Evolutionary conservation across 2,329 filamentous ascomycete species (phyloP), one percentile per base, ranked within the genome.

Genomic region (Arthrinium phaeospermum): DNA sequence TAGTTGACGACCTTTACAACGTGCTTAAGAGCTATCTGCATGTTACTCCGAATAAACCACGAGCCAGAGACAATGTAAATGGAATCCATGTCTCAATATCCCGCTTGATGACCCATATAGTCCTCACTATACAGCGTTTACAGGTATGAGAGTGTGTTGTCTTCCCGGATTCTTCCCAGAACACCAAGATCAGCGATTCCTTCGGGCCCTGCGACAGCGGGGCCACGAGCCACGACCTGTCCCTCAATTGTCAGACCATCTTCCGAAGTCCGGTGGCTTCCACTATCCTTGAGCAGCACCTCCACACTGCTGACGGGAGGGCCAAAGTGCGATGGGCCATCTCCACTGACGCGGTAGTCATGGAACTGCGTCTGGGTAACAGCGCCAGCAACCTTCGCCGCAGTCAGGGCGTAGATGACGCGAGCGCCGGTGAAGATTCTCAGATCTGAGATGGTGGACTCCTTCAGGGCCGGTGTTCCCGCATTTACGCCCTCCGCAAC

Each of bases 281-380:
- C 84, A 45, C 85, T 90, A 79, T 94, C 92, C 76, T 87, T 89
- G 73, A 98, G 81, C 78, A 93, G 89, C 51, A 98, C 81, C 84
- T 98, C 96, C 0, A 96, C 88, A 76, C 91, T 92, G 75, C 92
- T 94, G 53, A 96, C 80, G 2, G 96, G 95, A 13, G 92, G 87
- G 3, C 96, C 96, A 79, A 98, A 98, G 81, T 97, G 95, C 14
- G 86, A 85, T 71, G 81, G 84, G 14, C 82, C 82, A 71, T 76
- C 75, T 75, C 80, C 82, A 49, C 82, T 84, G 74, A 88, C 86
- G 75, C 96, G 87, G 81, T 98, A 98, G 80, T 98, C 96, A 79
- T 94, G 97, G 51, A 95, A 88, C 74, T 94, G 91, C 10, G 94
- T 97, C 83, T 98, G 96, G 0, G 92, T 86, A n/a, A 97, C 90